Evolutionary conservation across 345 rosid species (phyloP).

Genomic region (Carallia pectinifolia): DNA sequence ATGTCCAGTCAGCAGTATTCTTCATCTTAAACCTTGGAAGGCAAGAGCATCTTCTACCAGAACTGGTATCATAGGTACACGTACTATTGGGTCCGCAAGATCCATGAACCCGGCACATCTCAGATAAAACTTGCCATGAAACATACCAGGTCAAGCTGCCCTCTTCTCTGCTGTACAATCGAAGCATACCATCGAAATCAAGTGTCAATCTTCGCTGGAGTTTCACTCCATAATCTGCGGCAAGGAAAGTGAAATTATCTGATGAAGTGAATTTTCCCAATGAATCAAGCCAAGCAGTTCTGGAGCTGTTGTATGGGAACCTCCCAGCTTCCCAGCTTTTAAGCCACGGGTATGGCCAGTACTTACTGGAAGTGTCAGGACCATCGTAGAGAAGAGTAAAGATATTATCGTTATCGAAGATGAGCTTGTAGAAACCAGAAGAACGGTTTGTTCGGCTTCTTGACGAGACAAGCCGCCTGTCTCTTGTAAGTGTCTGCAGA

Average conservation of each 20-base stretch:
- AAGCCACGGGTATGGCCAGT: conserved; percentile 27
- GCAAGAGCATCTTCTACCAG: conserved; percentile 36
- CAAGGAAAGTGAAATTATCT: conserved; percentile 8
- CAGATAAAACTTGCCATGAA: conserved; percentile 25
- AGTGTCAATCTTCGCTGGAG: conserved; percentile 28
- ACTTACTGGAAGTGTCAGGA: conserved; percentile 23
- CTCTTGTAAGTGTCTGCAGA: conserved; percentile 24
- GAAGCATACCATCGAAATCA: conserved; percentile 38
- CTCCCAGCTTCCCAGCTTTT: neutral
- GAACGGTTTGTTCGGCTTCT: conserved; percentile 31
- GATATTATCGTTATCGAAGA: conserved; percentile 27
- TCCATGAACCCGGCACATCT: conserved; percentile 29
- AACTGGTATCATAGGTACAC: conserved; percentile 21
- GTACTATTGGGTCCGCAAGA: conserved; percentile 34
- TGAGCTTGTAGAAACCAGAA: conserved; percentile 26
- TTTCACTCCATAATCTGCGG: conserved; percentile 26
- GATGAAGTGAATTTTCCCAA: conserved; percentile 30
- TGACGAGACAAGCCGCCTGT: conserved; percentile 26
- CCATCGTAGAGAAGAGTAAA: conserved; percentile 27
- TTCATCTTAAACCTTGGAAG: conserved; percentile 21
- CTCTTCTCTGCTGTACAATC: conserved; percentile 29
- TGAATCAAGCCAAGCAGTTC: conserved; percentile 22
- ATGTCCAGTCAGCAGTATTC: conserved; percentile 27
- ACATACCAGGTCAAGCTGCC: conserved; percentile 21
- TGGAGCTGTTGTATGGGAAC: conserved; percentile 24